These are phyloP conservation scores for Agrocybe praecox DNA, from an alignment of 768 basidiomycete genomes.

Conservation along the genomic window DNA sequence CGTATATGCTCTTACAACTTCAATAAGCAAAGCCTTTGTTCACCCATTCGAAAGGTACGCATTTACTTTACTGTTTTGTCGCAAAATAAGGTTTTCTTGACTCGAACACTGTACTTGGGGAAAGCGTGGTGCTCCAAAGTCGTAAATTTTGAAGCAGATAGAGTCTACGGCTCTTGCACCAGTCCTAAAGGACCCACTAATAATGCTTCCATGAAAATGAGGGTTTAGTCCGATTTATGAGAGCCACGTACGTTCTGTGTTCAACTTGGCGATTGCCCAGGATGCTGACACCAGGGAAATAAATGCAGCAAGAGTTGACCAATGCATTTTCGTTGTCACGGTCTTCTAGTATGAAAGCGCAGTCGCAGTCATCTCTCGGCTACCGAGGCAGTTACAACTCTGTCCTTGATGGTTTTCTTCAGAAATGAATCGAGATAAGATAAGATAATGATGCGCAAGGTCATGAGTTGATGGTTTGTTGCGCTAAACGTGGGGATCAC, in stretches of 20 bases:
- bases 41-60: too few species aligned
- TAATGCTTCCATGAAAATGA: background rate
- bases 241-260: background rate
- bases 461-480: background rate
- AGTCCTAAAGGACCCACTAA: background rate
- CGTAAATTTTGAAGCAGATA: constrained; percentile 38
- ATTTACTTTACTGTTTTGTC: constrained; percentile 57
- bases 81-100: constrained; percentile 63
- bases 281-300: too few species aligned
- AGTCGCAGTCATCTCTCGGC: too few species aligned
- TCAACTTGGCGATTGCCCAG: too few species aligned
- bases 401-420: too few species aligned
- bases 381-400: too few species aligned
- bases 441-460: background rate
- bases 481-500: background rate
- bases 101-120: constrained; percentile 54
- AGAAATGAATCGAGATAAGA: background rate
- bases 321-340: too few species aligned
- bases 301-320: too few species aligned
- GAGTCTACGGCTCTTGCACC: constrained; percentile 26
- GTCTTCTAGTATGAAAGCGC: too few species aligned
- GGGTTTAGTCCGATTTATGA: background rate
- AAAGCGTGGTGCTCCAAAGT: constrained; percentile 49
- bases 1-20: constrained; percentile 50
- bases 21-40: too few species aligned